phyloP scores from a whole-genome alignment of 2,329 filamentous ascomycete genomes.

The Remersonia thermophila region DNA sequence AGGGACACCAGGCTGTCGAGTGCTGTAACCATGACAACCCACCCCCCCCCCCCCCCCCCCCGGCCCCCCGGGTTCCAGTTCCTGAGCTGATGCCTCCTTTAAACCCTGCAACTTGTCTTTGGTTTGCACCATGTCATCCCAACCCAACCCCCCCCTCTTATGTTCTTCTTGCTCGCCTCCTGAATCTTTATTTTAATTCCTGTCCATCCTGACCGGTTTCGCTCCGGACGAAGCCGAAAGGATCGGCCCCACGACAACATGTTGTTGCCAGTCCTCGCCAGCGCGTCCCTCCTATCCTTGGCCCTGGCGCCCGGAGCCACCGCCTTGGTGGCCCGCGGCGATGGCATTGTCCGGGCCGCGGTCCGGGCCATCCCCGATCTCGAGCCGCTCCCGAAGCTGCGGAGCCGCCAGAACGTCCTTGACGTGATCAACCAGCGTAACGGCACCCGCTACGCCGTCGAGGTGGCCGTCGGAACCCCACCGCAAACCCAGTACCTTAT shows the following conservation, averaged over 20 bases:
- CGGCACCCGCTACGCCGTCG: slow-evolving; percentile 15
- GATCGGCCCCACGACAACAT: slow-evolving; percentile 2
- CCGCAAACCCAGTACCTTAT: slow-evolving; percentile 35
- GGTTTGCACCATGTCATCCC: too few relatives aligned
- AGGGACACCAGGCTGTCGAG: too few relatives aligned
- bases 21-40: too few relatives aligned
- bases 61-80: too few relatives aligned
- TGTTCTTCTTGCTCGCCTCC: too few relatives aligned
- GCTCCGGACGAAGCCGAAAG: too few relatives aligned
- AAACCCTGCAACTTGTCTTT: too few relatives aligned
- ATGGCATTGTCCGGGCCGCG: slow-evolving; percentile 13
- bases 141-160: too few relatives aligned
- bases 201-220: too few relatives aligned
- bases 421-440: slow-evolving; percentile 8
- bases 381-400: slow-evolving; percentile 4
- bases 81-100: too few relatives aligned
- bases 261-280: slow-evolving; percentile 10
- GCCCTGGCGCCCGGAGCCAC: slow-evolving; percentile 1
- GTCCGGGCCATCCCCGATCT: slow-evolving; percentile 8
- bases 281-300: slow-evolving; percentile 3
- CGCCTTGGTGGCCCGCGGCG: slow-evolving; percentile 7
- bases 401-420: slow-evolving; percentile 12
- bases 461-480: slow-evolving; percentile 31
- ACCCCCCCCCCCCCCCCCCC: too few relatives aligned
- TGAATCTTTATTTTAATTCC: too few relatives aligned